These are phyloP conservation scores for Ormosia semicastrata DNA, from an alignment of 306 rosid species.

Conservation along the genomic window DNA sequence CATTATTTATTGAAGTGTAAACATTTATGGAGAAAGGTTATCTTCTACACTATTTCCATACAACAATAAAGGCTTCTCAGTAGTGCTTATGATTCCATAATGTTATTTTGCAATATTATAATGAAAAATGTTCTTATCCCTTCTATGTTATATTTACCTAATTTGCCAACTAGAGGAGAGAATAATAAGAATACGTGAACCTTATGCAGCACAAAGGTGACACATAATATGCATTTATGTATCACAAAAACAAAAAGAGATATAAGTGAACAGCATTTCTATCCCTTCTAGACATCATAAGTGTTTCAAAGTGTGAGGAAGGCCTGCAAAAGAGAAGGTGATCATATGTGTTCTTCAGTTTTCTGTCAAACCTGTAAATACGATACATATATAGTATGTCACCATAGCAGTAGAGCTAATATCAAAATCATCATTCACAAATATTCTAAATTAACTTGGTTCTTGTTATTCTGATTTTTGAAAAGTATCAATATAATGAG, in stretches of 20 bases:
- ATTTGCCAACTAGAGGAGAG: not conserved
- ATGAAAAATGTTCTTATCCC: too few species aligned
- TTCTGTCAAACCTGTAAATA: slow-evolving; percentile 87
- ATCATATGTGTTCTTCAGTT: slow-evolving; percentile 91
- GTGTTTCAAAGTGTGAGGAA: slow-evolving; percentile 28
- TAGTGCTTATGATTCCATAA: too few species aligned
- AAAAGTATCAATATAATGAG: too few species aligned
- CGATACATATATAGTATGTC: not conserved
- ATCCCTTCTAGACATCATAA: slow-evolving; percentile 23
- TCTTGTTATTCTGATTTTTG: too few species aligned
- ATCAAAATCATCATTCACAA: slow-evolving; percentile 6
- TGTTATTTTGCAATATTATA: too few species aligned
- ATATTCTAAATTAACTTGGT: not conserved
- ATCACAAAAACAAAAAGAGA: slow-evolving; percentile 16
- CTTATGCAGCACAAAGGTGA: not conserved
- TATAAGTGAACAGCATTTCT: not conserved
- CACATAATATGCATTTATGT: not conserved
- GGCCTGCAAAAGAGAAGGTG: slow-evolving; percentile 97
- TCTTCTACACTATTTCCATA: too few species aligned
- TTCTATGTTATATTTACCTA: too few species aligned
- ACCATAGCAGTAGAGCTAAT: slow-evolving; percentile 14
- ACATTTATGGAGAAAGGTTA: too few species aligned
- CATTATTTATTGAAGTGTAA: too few species aligned
- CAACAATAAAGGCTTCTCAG: too few species aligned
- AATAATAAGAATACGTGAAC: not conserved